These are phyloP conservation scores for Nicotiana paniculata DNA, from an alignment of 257 asterid species.

Conservation along the genomic window DNA sequence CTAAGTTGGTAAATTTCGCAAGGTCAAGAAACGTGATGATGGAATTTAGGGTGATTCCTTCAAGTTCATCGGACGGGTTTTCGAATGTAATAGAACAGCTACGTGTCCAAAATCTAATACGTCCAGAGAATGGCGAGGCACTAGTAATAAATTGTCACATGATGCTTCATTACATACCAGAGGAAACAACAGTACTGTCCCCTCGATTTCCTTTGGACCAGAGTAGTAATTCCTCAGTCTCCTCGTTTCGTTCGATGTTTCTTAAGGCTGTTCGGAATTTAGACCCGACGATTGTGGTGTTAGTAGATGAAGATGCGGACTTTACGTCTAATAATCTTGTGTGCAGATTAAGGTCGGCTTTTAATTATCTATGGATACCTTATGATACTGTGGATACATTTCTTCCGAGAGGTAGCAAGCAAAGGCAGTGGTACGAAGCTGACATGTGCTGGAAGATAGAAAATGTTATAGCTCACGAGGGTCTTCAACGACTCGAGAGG, in stretches of 20 bases:
- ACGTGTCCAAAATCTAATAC: conserved; percentile 36
- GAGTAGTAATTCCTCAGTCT: neutral
- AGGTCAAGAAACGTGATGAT: conserved; percentile 50
- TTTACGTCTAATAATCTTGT: conserved; percentile 65
- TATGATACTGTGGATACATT: conserved; percentile 80
- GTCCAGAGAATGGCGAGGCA: conserved; percentile 49
- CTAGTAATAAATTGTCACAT: conserved; percentile 80
- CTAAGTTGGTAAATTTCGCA: conserved; percentile 63
- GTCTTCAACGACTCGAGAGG: conserved; percentile 66
- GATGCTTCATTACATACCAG: conserved; percentile 86
- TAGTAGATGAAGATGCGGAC: conserved; percentile 90
- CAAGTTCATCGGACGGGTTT: conserved; percentile 54
- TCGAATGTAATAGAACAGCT: conserved; percentile 52
- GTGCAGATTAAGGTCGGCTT: conserved; percentile 62
- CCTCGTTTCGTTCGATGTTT: conserved; percentile 46
- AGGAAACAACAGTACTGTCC: conserved; percentile 40
- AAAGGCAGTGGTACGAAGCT: conserved; percentile 87
- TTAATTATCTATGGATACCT: conserved; percentile 88
- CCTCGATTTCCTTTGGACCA: conserved; percentile 5
- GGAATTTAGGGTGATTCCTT: conserved; percentile 66
- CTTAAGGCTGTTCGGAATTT: conserved; percentile 50
- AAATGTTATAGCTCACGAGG: conserved; percentile 76
- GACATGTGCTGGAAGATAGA: conserved; percentile 89
- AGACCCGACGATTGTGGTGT: conserved; percentile 50
- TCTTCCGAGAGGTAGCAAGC: conserved; percentile 62